Evolutionary conservation across 2,329 filamentous ascomycete species (phyloP).

Genomic region (Botryotinia calthae): DNA sequence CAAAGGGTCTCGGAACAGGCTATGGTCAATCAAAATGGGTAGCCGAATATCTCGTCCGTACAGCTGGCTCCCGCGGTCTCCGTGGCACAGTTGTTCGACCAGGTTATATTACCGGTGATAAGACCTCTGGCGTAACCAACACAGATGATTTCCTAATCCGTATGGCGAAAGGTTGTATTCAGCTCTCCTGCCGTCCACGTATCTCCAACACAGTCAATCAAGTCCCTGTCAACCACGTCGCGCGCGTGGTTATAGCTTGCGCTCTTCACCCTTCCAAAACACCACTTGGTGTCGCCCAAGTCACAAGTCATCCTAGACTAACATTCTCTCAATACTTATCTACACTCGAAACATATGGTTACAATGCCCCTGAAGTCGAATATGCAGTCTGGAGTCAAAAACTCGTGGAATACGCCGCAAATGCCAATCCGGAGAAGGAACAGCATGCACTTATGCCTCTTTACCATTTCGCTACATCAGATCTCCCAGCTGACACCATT

Average conservation of each 20-base stretch:
- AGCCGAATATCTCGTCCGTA: constrained; percentile 64
- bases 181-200: constrained; percentile 68
- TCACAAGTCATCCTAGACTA: constrained; percentile 76
- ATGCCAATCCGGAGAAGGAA: constrained; percentile 50
- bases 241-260: constrained; percentile 73
- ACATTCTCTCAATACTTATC: constrained; percentile 76
- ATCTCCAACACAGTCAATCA: constrained; percentile 88
- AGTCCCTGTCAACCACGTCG: constrained; percentile 82
- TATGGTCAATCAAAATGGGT: constrained; percentile 94
- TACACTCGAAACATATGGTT: constrained; percentile 69
- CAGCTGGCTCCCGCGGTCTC: constrained; percentile 76
- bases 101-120: constrained; percentile 80
- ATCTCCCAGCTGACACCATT: constrained; percentile 65
- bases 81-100: constrained; percentile 74
- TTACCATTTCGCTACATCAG: constrained; percentile 68
- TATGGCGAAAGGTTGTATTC: constrained; percentile 82
- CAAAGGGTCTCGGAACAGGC: constrained; percentile 74
- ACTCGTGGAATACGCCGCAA: constrained; percentile 56
- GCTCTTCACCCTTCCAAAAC: constrained; percentile 37
- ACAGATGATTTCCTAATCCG: constrained; percentile 90
- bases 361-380: constrained; percentile 61
- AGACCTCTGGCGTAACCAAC: constrained; percentile 66
- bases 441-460: constrained; percentile 71
- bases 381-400: constrained; percentile 68
- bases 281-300: constrained; percentile 61